A percentile compares a stretch with the other conserved stretches of the same genome.
Conservation (phyloP, 257 asterid genomes). For the Lycium barbarum region DNA sequence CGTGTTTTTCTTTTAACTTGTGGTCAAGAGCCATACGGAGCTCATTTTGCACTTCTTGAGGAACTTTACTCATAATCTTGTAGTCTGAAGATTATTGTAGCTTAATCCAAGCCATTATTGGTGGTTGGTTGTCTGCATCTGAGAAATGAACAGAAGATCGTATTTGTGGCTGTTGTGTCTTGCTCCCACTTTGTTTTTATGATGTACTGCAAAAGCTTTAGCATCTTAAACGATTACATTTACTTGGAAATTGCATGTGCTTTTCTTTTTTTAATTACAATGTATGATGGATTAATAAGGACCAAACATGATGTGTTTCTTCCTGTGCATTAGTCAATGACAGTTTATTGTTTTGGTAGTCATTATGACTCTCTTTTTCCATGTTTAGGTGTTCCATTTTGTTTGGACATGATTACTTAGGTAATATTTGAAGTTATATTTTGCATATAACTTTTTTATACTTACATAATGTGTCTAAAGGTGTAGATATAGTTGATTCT, state of each 20-base stretch:
- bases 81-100: constrained; percentile 12
- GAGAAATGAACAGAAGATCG: constrained; percentile 6
- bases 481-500: background rate
- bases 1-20: constrained; percentile 11
- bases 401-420: background rate
- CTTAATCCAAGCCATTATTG: constrained; percentile 24
- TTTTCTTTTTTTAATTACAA: background rate
- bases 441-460: background rate
- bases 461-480: background rate
- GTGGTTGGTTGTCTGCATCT: background rate
- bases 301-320: background rate
- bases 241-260: background rate
- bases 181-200: background rate
- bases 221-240: constrained; percentile 13
- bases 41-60: constrained; percentile 13
- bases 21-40: background rate
- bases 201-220: constrained; percentile 5
- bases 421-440: constrained; percentile 4
- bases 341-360: background rate
- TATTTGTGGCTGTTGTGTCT: background rate
- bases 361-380: constrained; percentile 2
- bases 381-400: constrained; percentile 17
- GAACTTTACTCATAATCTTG: constrained; percentile 21
- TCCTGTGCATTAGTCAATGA: constrained; percentile 4
- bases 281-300: constrained; percentile 9